These are phyloP conservation scores for Picea glauca DNA, from an alignment of 75 land plant genomes.

Conservation along the genomic window DNA sequence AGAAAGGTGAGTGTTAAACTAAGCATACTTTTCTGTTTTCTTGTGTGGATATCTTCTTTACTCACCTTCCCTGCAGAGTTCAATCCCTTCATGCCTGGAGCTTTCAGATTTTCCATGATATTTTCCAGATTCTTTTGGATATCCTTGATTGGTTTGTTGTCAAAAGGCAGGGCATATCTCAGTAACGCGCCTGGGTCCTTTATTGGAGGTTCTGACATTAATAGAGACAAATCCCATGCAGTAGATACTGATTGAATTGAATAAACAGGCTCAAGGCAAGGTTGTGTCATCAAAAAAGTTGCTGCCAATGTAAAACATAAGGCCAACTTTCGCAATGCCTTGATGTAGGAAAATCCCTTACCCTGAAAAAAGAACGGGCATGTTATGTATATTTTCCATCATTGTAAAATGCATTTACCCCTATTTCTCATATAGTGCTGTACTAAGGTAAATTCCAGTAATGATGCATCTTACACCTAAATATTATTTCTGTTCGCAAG, in stretches of 20 bases:
- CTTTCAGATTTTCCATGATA: conserved; percentile 79
- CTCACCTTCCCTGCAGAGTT: conserved; percentile 80
- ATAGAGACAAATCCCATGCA: conserved; percentile 56
- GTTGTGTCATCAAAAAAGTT: neutral
- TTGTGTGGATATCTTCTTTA: neutral
- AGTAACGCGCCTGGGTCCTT: conserved; percentile 91
- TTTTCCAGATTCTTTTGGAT: conserved; percentile 93
- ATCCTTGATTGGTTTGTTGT: conserved; percentile 86
- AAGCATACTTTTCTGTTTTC: neutral
- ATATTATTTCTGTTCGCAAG: too few species aligned
- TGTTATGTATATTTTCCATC: too few species aligned
- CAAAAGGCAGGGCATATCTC: conserved; percentile 89
- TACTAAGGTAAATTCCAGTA: too few species aligned
- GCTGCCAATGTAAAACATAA: conserved; percentile 10
- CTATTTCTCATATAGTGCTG: too few species aligned
- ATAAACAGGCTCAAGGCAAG: conserved; percentile 17
- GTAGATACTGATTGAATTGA: conserved; percentile 35
- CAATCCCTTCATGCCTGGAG: conserved; percentile 78
- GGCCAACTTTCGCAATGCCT: too few species aligned
- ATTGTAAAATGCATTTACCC: too few species aligned
- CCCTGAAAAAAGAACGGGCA: too few species aligned
- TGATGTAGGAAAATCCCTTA: too few species aligned
- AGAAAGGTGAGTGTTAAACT: too few species aligned
- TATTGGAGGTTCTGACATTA: conserved; percentile 91
- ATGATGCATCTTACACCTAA: too few species aligned